Base-by-base conservation (phyloP, 805 yeast species). In the Priceomyces carsonii region DNA sequence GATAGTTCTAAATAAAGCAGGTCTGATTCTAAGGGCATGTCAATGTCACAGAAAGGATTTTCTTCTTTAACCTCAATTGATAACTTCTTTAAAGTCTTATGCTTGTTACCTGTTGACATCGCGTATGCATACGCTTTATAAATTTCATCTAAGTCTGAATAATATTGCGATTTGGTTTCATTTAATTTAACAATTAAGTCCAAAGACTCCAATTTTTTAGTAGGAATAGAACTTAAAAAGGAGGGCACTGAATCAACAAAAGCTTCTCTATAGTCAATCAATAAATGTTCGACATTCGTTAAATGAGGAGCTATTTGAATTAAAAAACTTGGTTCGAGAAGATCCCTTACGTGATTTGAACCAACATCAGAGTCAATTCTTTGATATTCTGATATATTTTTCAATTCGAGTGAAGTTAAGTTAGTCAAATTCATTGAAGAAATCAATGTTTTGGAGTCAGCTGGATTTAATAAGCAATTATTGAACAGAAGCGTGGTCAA, bases 141-240 rank as follows among this genome's bases (percentile, higher is more conserved):
- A 6, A 46, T 38, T 5, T 33, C 35, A 5, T 31, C 35, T 15
- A 41, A 45, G 7, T 40, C 40, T 16, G 17, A 26, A 26, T 30
- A 39, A 10, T 33, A 25, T 18, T 16, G 34, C 9, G 29, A 26
- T 21, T 47, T 53, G 4, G 68, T 57, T 7, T 55, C 54, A 40
- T 71, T 71, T 55, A 62, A 56, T n/a, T 73, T 50, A 5, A 73
- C 59, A 0, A 59, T 55, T 7, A 73, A 33, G 38, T 73, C 76
- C 8, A 73, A 50, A 23, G 63, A 56, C 14, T 46, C 39, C n/a
- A 74, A 44, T 1, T 34, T 38, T 0, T 35, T 29, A 6, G 38
- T 25, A 1, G 50, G 35, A 5, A 68, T 29, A 1, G 23, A 5
- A 1, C 25, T 18, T 3, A 71, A 47, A 42, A 72, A 69, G 1